Conservation (phyloP, 1,139 yeast species). For the Suhomyces terraborum region DNA sequence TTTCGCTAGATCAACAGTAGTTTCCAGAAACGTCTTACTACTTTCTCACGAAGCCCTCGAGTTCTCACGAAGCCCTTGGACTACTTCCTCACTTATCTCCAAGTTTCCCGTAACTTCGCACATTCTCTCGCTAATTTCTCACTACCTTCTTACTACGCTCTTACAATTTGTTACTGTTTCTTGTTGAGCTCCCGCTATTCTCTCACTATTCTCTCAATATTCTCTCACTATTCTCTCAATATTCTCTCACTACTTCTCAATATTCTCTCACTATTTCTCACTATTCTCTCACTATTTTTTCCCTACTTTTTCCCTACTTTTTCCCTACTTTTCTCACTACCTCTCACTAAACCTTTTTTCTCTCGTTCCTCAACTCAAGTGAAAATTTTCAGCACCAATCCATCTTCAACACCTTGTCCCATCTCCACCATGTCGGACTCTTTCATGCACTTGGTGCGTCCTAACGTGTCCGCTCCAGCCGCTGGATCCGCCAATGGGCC, state of each 20-base stretch:
- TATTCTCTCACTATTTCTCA: neutral
- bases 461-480: conserved; percentile 57
- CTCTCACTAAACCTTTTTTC: neutral
- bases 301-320: neutral
- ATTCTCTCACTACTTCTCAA: neutral
- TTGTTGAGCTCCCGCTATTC: no score
- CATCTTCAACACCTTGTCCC: conserved; percentile 11
- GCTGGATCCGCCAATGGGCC: conserved; percentile 51
- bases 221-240: neutral
- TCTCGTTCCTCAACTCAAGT: conserved; percentile 3
- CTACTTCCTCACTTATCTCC: no score
- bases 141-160: no score
- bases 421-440: conserved; percentile 19
- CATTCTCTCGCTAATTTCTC: no score
- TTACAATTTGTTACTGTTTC: no score
- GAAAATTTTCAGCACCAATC: conserved; percentile 15
- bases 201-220: no score
- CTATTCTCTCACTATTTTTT: neutral
- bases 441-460: conserved; percentile 62
- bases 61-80: no score
- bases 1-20: no score
- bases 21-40: no score
- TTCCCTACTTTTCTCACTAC: neutral
- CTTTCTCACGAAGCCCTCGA: no score
- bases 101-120: no score